Base-by-base conservation (phyloP, 1,284 basidiomycete genomes). In the Puccinia horiana region DNA sequence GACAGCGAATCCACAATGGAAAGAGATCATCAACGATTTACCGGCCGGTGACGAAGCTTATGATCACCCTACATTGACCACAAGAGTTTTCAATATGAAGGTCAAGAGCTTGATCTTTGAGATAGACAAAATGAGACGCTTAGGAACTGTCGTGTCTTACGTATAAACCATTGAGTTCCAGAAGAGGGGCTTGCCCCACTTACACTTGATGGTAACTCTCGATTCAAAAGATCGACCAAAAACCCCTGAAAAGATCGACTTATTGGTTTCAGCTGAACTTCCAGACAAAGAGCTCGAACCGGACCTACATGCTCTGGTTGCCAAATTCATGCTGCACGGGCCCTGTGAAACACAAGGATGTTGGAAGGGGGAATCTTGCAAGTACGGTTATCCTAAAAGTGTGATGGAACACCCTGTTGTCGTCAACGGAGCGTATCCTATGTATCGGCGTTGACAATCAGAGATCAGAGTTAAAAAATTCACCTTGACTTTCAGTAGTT, bases 281-380 rank as follows among this genome's bases (percentile, higher is more conserved):
- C 90, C 90, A 20, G 87, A 90, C 83, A 86, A 85, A 0, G 84
- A 83, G 0, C 86, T 83, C 0, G 83, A 89, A 54, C 89, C 89
- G 0, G 29, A 82, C 1, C 87, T 90, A 0, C 88, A 86, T 84
- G 85, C 87, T 1, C 84, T 84, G 18, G 84, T 35, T 79, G 83
- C 16, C 77, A 81, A 0, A 74, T 23, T 88, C 9, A 87, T 87
- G 63, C 83, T 88, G 0, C 88, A 87, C 0, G 83, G 87, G 1
- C 86, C 85, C 5, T 88, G 88, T 52, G 79, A 87, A 0, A 87
- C 87, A 12, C 87, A 86, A 0, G 77, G 80, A 4, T 83, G 86
- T 0, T 88, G 87, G 87, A 84, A 86, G 14, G 84, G 86, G 1
- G 85, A 88, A 35, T 87, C 88, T 56, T 85, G 87, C 52, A 84